These are phyloP conservation scores for Oenanthe javanica DNA, from an alignment of 140 eudicot genomes.

Conservation along the genomic window DNA sequence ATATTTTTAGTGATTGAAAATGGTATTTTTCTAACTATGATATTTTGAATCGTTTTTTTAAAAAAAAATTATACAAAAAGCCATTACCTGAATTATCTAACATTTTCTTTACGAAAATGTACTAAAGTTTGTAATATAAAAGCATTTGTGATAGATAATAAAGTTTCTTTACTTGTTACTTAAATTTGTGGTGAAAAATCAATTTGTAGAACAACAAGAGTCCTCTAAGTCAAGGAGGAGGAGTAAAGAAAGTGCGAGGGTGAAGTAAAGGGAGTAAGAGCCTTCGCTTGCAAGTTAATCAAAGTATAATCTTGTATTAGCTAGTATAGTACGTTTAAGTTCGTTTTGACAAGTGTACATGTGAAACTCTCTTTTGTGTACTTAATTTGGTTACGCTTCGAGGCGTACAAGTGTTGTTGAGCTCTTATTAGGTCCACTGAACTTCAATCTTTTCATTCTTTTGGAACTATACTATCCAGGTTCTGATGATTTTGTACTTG, in stretches of 20 bases:
- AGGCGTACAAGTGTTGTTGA: constrained; percentile 13
- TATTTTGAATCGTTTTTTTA: too few species aligned
- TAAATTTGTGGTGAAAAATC: not conserved
- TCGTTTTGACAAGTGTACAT: not conserved
- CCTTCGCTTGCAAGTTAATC: constrained; percentile 45
- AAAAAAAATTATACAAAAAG: too few species aligned
- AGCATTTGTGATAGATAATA: too few species aligned
- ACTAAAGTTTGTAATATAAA: too few species aligned
- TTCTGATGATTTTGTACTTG: too few species aligned
- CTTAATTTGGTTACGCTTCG: constrained; percentile 9
- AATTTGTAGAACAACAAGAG: not conserved
- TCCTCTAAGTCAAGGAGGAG: constrained; percentile 7
- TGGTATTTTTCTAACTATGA: too few species aligned
- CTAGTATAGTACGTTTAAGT: not conserved
- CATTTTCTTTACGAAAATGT: too few species aligned
- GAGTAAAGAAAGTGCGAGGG: constrained; percentile 23
- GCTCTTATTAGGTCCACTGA: not conserved
- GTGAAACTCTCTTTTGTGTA: not conserved
- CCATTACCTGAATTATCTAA: too few species aligned
- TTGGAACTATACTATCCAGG: not conserved
- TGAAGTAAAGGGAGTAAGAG: constrained; percentile 31
- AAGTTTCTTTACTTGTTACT: not conserved
- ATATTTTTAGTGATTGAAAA: too few species aligned
- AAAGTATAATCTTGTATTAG: not conserved
- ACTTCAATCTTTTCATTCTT: too few species aligned